Evolutionary conservation across 2,329 filamentous ascomycete species (phyloP), one percentile per base, ranked within the genome.

Genomic region (Calonectria fujianensis): DNA sequence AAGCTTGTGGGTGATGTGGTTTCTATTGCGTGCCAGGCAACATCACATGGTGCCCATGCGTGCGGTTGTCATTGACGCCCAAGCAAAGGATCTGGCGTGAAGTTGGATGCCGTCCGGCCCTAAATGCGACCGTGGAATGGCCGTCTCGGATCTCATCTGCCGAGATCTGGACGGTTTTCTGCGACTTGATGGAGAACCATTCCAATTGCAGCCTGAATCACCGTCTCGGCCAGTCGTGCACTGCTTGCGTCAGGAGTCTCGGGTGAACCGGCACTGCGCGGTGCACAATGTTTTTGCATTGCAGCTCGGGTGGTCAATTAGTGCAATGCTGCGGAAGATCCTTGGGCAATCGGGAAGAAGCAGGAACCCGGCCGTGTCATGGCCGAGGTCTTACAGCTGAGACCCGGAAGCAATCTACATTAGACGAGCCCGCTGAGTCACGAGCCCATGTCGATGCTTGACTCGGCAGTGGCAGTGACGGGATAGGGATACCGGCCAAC

Each of bases 241-340:
- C 65, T 45, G 59, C 59, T 51, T 54, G 64, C 24, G 57, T 72
- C 63, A 69, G 70, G 64, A 50, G 74, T 74, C 73, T 75, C 69
- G 70, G 54, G 70, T 73, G 48, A 76, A 71, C 41, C 74, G 72
- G 73, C 71, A 69, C 39, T 63, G 57, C 32, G 57, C 16, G 57
- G 24, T 63, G 32, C 14, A 29, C 24, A 41, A 63, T 63, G 57
- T 63, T 63, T 63, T 63, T 29, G 35, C 35, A 41, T 63, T 31
- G 35, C 35, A 29, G 24, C 39, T 11, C 14, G n/a, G 24, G 4
- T 14, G 32, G 24, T 8, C 3, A 20, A 24, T 29, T 29, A 29
- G 57, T 41, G 57, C 37, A 11, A 27, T 63, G 14, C 16, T 27
- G 57, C 37, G 57, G 57, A 20, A 63, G 35, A 41, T 63, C 6